Evolutionary conservation across 257 asterid genomes (phyloP), one percentile per base, ranked within the genome.

Genomic region (Jacaranda mimosifolia): DNA sequence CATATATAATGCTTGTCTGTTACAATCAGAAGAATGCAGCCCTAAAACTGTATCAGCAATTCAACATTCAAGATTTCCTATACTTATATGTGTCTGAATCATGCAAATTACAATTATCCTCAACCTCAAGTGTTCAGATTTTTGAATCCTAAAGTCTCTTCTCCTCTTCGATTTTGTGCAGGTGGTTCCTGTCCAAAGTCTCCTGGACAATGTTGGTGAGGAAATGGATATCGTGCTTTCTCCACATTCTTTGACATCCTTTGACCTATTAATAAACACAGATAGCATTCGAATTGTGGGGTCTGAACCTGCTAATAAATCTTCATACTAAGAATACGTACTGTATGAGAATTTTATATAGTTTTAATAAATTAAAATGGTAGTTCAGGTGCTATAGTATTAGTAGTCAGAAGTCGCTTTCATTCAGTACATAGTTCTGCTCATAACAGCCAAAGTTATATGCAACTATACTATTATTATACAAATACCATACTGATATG

Each of bases 171-270:
- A 26, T 75, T 12, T 8, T 26, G 3, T 71, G 81, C 89, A 92
- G 97, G 88, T 92, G 64, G 89, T 49, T 63, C 97, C 96, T 4
- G 49, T 77, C 0, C 86, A 76, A 73, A 74, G 68, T 77, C 19
- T 39, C 58, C 63, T 91, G 67, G 90, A 84, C 12, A 68, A 76
- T 6, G 90, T 83, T 49, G 84, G 87, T 9, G 87, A 89, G 82
- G 79, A 89, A 32, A 86, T 86, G 93, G 83, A 90, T 7, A 68
- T 87, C 5, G 68, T 68, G 19, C 82, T 92, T 17, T 55, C 86
- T 42, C 93, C 97, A 1, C 85, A 78, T 68, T 92, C 97, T 5
- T 43, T 92, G 19, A 87, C 91, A 1, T 83, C 91, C 11, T 45
- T 87, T 43, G 96, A 92, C 71, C 68, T 90, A 60, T 74, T 83